Evolutionary conservation across 1,284 basidiomycete species (phyloP).

Genomic region (Rugiboletus extremiorientalis): DNA sequence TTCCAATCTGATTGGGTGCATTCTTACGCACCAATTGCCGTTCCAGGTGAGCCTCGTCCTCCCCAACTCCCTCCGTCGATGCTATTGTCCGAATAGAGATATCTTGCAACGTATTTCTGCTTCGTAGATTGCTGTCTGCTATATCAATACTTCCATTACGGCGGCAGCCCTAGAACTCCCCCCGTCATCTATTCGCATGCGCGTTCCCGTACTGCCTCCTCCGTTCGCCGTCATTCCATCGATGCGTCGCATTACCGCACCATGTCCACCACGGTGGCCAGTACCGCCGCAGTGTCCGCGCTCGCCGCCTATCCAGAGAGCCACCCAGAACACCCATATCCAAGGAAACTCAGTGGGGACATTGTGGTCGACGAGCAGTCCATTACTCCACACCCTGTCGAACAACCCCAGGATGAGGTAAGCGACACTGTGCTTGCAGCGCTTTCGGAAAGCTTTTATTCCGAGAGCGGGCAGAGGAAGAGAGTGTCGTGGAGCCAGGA

Average conservation of each 20-base stretch:
- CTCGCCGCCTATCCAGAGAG: conserved; percentile 61
- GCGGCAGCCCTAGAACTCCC: conserved; percentile 32
- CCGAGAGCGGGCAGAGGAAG: conserved; percentile 58
- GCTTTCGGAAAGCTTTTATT: conserved; percentile 69
- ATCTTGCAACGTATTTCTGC: conserved; percentile 87
- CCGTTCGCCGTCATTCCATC: conserved; percentile 44
- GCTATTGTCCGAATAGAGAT: conserved; percentile 56
- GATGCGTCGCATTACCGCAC: conserved; percentile 66
- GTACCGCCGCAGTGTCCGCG: conserved; percentile 65
- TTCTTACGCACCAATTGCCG: conserved; percentile 90
- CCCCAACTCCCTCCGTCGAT: neutral
- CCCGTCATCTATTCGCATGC: conserved; percentile 39
- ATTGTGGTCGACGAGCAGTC: conserved; percentile 22
- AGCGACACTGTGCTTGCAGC: conserved; percentile 52
- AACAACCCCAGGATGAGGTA: conserved; percentile 49
- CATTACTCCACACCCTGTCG: conserved; percentile 6
- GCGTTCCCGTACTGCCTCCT: conserved; percentile 45
- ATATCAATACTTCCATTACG: conserved; percentile 80
- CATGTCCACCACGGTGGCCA: conserved; percentile 62
- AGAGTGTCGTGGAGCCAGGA: conserved; percentile 70
- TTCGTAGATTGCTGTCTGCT: conserved; percentile 75
- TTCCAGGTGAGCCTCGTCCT: conserved; percentile 70
- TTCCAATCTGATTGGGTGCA: conserved; percentile 87
- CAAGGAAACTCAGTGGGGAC: conserved; percentile 18
- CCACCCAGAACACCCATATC: conserved; percentile 25